phyloP scores from a whole-genome alignment of 2,329 filamentous ascomycete genomes.

The Talaromyces albobiverticillius region DNA sequence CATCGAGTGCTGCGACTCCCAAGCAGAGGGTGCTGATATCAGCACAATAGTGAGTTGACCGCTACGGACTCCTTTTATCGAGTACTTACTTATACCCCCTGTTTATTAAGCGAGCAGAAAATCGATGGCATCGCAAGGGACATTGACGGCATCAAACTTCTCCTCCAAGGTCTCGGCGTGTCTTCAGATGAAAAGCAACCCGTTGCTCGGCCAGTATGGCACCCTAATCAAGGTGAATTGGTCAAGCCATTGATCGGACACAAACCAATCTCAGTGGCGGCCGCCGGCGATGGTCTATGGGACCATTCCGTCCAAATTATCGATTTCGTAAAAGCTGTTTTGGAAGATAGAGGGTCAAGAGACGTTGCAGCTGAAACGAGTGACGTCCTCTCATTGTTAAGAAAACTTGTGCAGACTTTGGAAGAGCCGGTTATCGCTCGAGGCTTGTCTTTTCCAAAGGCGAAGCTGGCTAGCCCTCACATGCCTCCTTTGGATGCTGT shows the following conservation, averaged over 20 bases:
- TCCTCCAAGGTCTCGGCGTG: not conserved
- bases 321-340: not conserved
- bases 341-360: not conserved
- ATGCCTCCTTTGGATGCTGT: slow-evolving; percentile 3
- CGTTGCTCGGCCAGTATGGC: not conserved
- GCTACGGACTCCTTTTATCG: not conserved
- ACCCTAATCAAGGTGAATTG: not conserved
- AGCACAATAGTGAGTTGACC: not conserved
- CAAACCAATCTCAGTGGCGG: not conserved
- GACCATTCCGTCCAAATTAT: slow-evolving; percentile 1
- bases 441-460: not conserved
- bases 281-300: not conserved
- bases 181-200: not conserved
- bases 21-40: slow-evolving; percentile 7
- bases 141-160: slow-evolving; percentile 1
- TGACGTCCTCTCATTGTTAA: not conserved
- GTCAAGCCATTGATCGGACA: not conserved
- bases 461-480: not conserved
- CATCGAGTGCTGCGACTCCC: not conserved
- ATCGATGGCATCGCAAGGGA: slow-evolving; percentile 8
- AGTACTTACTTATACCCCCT: not conserved
- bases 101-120: slow-evolving; percentile 6
- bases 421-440: not conserved
- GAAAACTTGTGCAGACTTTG: not conserved
- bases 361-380: not conserved